phyloP scores from a whole-genome alignment of 768 basidiomycete genomes.

The Strobilomyces dryophilus region DNA sequence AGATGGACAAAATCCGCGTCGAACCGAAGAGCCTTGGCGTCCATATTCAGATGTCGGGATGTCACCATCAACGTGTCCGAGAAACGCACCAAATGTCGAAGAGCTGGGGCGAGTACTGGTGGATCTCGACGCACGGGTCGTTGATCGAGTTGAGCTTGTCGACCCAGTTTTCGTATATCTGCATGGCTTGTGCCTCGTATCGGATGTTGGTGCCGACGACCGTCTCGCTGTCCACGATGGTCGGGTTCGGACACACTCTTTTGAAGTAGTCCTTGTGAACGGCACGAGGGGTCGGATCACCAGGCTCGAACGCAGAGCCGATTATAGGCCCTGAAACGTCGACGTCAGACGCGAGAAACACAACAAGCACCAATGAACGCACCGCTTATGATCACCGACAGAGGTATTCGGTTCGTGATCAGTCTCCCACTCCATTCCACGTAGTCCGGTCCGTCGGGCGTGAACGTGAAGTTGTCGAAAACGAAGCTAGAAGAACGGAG shows the following conservation, averaged over 20 bases:
- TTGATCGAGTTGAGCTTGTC: constrained; percentile 39
- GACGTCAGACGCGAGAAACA: neutral
- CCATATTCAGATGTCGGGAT: neutral
- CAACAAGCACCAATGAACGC: constrained; percentile 4
- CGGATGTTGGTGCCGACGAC: constrained; percentile 21
- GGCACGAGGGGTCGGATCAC: constrained; percentile 38
- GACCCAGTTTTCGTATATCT: constrained; percentile 44
- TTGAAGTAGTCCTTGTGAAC: constrained; percentile 45
- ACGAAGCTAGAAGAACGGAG: constrained; percentile 39
- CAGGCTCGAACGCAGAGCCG: constrained; percentile 36
- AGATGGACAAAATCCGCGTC: constrained; percentile 36
- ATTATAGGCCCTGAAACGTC: constrained; percentile 37
- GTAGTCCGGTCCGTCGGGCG: constrained; percentile 38
- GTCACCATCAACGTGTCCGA: neutral
- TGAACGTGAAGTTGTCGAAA: constrained; percentile 59
- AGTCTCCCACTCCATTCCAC: constrained; percentile 44
- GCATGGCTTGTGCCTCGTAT: constrained; percentile 29
- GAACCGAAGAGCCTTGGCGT: constrained; percentile 46
- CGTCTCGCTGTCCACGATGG: constrained; percentile 25
- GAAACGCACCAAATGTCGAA: constrained; percentile 54
- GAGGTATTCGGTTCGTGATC: constrained; percentile 51
- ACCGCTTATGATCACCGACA: constrained; percentile 53
- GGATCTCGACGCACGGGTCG: constrained; percentile 48
- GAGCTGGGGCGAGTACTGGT: constrained; percentile 34
- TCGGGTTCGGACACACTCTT: constrained; percentile 43